Conservation (phyloP, 2,329 filamentous ascomycete species). For the Phialemoniopsis sp. region DNA sequence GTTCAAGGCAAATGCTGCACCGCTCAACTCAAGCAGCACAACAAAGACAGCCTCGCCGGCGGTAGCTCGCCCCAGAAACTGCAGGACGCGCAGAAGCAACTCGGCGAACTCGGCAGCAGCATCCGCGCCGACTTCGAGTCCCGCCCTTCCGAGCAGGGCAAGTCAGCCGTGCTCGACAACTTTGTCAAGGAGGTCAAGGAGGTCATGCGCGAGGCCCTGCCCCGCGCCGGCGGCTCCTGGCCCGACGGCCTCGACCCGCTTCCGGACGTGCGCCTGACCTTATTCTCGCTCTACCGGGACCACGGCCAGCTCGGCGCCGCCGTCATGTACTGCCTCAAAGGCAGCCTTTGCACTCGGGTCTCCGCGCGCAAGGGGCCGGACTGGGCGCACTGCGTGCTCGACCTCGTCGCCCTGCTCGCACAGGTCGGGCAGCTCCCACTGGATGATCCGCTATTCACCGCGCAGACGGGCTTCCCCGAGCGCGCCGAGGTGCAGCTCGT, state of each 20-base stretch:
- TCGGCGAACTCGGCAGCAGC: background rate
- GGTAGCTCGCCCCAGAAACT: constrained; percentile 11
- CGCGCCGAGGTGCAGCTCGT: constrained; percentile 12
- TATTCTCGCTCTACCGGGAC: constrained; percentile 15
- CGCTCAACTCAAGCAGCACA: constrained; percentile 6
- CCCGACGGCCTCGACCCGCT: constrained; percentile 20
- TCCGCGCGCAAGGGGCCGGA: constrained; percentile 10
- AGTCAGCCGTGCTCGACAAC: constrained; percentile 1
- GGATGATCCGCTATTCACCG: constrained; percentile 6
- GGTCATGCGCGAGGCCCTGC: constrained; percentile 9
- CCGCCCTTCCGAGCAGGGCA: background rate
- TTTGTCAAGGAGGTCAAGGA: constrained; percentile 12
- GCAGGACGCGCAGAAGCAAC: constrained; percentile 1
- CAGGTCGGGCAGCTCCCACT: constrained; percentile 7
- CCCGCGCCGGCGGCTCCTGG: constrained; percentile 12
- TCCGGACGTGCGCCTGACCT: constrained; percentile 13
- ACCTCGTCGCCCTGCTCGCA: constrained; percentile 14
- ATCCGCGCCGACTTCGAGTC: background rate
- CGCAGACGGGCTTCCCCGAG: constrained; percentile 7
- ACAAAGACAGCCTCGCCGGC: constrained; percentile 8
- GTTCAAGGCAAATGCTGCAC: constrained; percentile 17
- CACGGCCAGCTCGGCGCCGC: constrained; percentile 12
- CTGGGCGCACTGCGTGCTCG: constrained; percentile 18
- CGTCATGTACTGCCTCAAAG: constrained; percentile 17
- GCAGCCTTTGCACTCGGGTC: constrained; percentile 14